Conservation (phyloP, 1,284 basidiomycete genomes). For the Cerioporus squamosus region DNA sequence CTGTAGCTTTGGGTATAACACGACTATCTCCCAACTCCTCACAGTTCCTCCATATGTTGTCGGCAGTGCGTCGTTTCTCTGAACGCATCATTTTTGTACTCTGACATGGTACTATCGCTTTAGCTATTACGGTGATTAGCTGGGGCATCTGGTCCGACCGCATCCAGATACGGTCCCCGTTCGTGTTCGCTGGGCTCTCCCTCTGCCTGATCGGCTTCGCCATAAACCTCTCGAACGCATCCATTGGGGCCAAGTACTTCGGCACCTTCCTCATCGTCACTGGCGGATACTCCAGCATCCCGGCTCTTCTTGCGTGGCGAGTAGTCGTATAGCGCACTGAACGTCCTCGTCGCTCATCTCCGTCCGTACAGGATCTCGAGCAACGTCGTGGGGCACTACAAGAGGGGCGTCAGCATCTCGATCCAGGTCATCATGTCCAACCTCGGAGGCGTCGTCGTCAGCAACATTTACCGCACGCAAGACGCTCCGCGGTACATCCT, state of each 20-base stretch:
- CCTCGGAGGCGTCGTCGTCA: slow-evolving; percentile 56
- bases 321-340: no score
- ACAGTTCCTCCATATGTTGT: slow-evolving; percentile 73
- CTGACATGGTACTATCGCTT: slow-evolving; percentile 20
- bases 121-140: slow-evolving; percentile 36
- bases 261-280: slow-evolving; percentile 64
- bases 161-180: slow-evolving; percentile 56
- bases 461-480: slow-evolving; percentile 60
- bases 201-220: slow-evolving; percentile 61
- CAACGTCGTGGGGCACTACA: slow-evolving; percentile 66
- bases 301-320: slow-evolving; percentile 67
- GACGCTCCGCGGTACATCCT: slow-evolving; percentile 64
- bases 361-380: slow-evolving; percentile 52
- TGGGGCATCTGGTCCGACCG: slow-evolving; percentile 65
- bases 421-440: slow-evolving; percentile 70
- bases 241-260: slow-evolving; percentile 62
- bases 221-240: slow-evolving; percentile 60
- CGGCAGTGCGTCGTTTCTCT: slow-evolving; percentile 49
- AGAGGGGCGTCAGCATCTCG: slow-evolving; percentile 66
- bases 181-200: slow-evolving; percentile 55
- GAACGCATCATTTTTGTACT: slow-evolving; percentile 42
- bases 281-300: slow-evolving; percentile 62
- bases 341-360: not conserved
- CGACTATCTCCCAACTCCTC: slow-evolving; percentile 65
- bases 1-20: slow-evolving; percentile 57